Evolutionary conservation across 2,329 filamentous ascomycete species (phyloP), one percentile per base, ranked within the genome.

Genomic region (Helicocarpus griseus): DNA sequence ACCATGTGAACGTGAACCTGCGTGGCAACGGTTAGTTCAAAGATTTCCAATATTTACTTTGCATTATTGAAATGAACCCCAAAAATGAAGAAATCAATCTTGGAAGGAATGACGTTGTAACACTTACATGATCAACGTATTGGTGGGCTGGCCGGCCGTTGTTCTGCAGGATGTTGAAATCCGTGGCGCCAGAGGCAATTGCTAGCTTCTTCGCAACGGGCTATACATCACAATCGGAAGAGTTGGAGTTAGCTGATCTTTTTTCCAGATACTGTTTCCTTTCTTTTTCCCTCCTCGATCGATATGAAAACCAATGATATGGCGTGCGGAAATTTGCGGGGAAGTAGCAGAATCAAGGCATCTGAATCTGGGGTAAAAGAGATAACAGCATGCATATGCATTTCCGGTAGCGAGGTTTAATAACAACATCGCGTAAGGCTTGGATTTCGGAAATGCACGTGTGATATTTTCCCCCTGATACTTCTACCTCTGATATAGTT

Each of bases 121-220:
- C 38, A 21, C 82, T 73, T 73, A 93, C 91, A 73, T 98, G 93
- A 60, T 89, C 86, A 56, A 98, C 91, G 57, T 86, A 77, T 73
- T 97, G 93, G 70, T 98, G 93, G 17, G 93, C 93, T 63, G 91
- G 80, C 21, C 80, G 77, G 49, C 93, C 93, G 65, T 98, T 98
- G 74, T 98, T 98, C 74, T 98, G 93, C 54, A 98, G 75, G 46
- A 98, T 80, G 65, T 98, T 98, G 77, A 89, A 98, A 69, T 97
- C 80, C 48, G 76, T 74, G 3, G 86, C 83, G 35, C 87, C 87
- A 3, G 81, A 82, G 26, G 89, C 91, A 19, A 76, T 70, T 46
- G 86, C 89, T 45, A 98, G 81, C 70, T 87, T 91, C 79, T 95
- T 96, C 45, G 88, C 85, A 14, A 94, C 82, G 40, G 87, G 85